phyloP scores from a whole-genome alignment of 345 rosid genomes.

The Populus davidiana region DNA sequence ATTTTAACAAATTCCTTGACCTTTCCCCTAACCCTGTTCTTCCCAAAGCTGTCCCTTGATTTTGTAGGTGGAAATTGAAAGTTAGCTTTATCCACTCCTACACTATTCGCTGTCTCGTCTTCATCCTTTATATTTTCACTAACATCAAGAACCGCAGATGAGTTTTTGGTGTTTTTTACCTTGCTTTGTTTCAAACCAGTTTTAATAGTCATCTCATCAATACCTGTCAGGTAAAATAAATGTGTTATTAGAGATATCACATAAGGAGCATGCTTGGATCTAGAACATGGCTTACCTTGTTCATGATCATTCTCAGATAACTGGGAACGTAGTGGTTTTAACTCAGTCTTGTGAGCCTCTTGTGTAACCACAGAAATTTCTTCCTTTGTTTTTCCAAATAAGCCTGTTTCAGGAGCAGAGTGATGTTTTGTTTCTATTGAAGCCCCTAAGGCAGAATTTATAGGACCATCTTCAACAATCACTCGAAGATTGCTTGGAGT shows the following conservation, averaged over 20 bases:
- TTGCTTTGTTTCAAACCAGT: constrained; percentile 37
- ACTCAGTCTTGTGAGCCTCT: constrained; percentile 25
- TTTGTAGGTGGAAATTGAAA: constrained; percentile 27
- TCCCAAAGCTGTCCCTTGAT: constrained; percentile 29
- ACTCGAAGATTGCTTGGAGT: background rate
- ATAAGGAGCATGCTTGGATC: constrained; percentile 3
- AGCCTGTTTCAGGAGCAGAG: constrained; percentile 19
- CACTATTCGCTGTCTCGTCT: constrained; percentile 29
- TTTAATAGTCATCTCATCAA: constrained; percentile 17
- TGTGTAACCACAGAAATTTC: constrained; percentile 14
- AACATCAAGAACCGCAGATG: constrained; percentile 25
- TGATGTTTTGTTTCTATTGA: constrained; percentile 20
- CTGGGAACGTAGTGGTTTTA: constrained; percentile 35
- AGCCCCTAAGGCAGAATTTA: background rate
- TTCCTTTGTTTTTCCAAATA: constrained; percentile 19
- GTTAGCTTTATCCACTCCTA: constrained; percentile 30
- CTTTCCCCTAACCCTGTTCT: constrained; percentile 50
- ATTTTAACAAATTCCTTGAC: constrained; percentile 76
- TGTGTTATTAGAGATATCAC: background rate
- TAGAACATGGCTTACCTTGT: constrained; percentile 32
- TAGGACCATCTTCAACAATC: constrained; percentile 6
- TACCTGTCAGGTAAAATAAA: constrained; percentile 38
- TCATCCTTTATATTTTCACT: constrained; percentile 38
- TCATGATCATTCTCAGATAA: constrained; percentile 16
- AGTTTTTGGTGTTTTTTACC: constrained; percentile 27